These are phyloP conservation scores for Melanogaster broomeanus DNA, from an alignment of 768 basidiomycete genomes.

Conservation along the genomic window DNA sequence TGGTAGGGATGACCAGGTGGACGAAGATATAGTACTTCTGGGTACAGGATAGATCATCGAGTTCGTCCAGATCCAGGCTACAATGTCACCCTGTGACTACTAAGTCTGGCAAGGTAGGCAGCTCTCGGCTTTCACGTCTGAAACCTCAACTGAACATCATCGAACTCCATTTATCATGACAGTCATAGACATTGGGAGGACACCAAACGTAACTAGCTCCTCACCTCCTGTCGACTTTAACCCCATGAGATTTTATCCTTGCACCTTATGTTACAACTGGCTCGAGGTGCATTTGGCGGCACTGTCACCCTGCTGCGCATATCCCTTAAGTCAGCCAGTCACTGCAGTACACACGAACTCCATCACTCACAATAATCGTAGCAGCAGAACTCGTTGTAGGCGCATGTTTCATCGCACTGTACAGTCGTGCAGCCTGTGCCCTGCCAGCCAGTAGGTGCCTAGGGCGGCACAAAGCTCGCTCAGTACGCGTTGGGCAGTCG, in stretches of 20 bases:
- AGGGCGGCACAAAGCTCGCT: background rate
- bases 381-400: constrained; percentile 8
- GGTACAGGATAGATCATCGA: too few species aligned
- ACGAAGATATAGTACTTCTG: too few species aligned
- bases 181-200: too few species aligned
- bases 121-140: background rate
- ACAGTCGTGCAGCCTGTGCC: background rate
- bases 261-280: background rate
- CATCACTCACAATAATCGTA: constrained; percentile 1
- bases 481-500: background rate
- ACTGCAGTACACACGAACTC: background rate
- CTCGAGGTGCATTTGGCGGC: background rate
- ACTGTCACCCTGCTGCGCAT: background rate
- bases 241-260: too few species aligned
- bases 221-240: too few species aligned
- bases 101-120: too few species aligned
- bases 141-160: too few species aligned
- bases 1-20: too few species aligned
- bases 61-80: too few species aligned
- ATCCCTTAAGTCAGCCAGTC: background rate
- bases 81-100: too few species aligned
- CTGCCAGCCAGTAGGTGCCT: constrained; percentile 4
- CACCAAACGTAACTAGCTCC: too few species aligned
- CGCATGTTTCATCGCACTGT: background rate
- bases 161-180: too few species aligned